Conservation (phyloP, 2,329 filamentous ascomycete species). For the Cordyceps tenuipes region DNA sequence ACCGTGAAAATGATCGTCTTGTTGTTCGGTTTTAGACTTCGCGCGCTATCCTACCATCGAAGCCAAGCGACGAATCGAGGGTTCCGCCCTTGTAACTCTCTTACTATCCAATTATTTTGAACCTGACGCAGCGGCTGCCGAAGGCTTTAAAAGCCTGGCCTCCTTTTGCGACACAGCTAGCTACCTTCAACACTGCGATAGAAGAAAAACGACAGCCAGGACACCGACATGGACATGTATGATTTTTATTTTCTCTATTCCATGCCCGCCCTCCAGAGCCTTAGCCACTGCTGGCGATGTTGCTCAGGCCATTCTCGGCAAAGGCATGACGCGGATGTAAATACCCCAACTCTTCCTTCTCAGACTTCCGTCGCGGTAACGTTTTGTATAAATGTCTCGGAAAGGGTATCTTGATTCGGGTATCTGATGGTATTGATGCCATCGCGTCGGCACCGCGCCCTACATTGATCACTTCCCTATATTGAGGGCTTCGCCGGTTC, state of each 20-base stretch:
- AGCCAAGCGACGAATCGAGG: neutral
- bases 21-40: too few relatives aligned
- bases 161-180: neutral
- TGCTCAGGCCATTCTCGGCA: neutral
- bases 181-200: neutral
- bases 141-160: neutral
- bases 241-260: neutral
- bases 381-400: neutral
- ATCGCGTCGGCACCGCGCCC: neutral
- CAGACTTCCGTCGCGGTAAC: too few relatives aligned
- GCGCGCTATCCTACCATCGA: neutral
- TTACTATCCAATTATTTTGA: neutral
- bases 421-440: neutral
- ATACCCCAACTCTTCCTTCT: neutral
- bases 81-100: neutral
- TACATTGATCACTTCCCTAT: too few relatives aligned
- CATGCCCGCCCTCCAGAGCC: neutral
- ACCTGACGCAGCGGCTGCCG: too few relatives aligned
- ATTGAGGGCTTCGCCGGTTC: slow-evolving; percentile 13
- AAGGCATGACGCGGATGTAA: neutral
- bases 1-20: too few relatives aligned
- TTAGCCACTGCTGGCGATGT: neutral
- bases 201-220: too few relatives aligned
- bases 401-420: slow-evolving; percentile 7
- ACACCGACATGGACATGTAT: too few relatives aligned